Percentiles rank a stretch among this genome's conserved stretches.
Conservation (phyloP, 176 grass and related monocot species). For the Canna indica region DNA sequence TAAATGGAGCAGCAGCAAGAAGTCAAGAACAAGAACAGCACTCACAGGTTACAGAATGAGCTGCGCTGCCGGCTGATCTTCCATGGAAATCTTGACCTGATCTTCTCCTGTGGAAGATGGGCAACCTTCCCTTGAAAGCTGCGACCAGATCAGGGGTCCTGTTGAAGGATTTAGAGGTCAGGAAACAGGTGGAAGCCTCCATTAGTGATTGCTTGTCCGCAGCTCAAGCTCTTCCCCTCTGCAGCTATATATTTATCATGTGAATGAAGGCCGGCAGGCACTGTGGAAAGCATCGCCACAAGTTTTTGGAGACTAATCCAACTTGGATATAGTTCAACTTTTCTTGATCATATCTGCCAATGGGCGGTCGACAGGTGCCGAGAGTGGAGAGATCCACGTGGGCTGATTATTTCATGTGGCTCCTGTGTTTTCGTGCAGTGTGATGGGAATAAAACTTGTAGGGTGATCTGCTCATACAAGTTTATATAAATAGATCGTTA, state of each 20-base stretch:
- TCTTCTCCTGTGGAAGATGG: constrained; percentile 23
- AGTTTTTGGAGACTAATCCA: not conserved
- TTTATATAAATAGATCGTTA: too few species aligned
- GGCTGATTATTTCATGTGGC: not conserved
- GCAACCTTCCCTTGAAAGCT: constrained; percentile 7
- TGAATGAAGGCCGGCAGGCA: not conserved
- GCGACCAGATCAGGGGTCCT: constrained; percentile 23
- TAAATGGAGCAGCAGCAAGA: too few species aligned
- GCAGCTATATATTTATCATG: not conserved
- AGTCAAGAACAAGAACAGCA: not conserved
- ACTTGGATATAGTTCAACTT: not conserved
- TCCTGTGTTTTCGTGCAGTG: not conserved
- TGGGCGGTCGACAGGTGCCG: not conserved
- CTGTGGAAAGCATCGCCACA: not conserved
- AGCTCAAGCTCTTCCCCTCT: too few species aligned
- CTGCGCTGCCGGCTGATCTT: constrained; percentile 1
- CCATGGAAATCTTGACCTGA: constrained; percentile 4
- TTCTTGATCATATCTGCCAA: not conserved
- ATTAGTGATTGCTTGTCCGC: constrained; percentile 2
- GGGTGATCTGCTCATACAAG: too few species aligned
- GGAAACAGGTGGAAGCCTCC: constrained; percentile 54
- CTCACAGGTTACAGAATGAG: constrained; percentile 28
- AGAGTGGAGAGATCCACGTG: not conserved
- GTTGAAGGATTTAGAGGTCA: constrained; percentile 32
- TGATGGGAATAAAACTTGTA: too few species aligned